A percentile compares a stretch with the other conserved stretches of the same genome.
These are phyloP conservation scores for Phaeosphaeria sp. DNA, from an alignment of 2,329 filamentous ascomycete species.

Conservation along the genomic window DNA sequence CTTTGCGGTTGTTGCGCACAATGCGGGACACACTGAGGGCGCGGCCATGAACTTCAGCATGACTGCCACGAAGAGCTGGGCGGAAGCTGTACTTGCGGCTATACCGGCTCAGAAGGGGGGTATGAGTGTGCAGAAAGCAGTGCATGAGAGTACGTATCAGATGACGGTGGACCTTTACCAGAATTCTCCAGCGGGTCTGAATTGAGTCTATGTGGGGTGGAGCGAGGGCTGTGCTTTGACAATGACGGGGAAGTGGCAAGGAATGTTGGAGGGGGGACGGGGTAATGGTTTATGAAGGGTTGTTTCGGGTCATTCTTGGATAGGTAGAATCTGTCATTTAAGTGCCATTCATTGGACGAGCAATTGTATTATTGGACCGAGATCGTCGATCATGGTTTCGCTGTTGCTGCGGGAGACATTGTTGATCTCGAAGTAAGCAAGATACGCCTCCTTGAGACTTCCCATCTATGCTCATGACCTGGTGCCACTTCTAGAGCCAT, in stretches of 20 bases:
- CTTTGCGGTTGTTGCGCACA: neutral
- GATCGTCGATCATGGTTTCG: neutral
- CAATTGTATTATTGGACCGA: neutral
- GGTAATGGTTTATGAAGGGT: neutral
- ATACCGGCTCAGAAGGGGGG: neutral
- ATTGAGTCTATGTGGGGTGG: neutral
- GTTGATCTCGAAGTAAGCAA: too few relatives aligned
- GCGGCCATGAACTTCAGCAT: neutral
- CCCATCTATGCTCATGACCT: too few relatives aligned
- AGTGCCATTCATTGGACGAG: neutral
- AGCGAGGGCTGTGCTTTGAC: neutral
- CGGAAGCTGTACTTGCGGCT: neutral
- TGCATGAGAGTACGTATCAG: neutral
- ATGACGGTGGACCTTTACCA: neutral
- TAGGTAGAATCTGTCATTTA: neutral
- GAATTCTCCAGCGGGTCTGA: neutral
- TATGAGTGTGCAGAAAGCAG: neutral
- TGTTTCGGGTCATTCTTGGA: neutral
- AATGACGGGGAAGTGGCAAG: neutral
- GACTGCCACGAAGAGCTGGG: neutral
- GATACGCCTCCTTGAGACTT: too few relatives aligned
- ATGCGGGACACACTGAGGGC: neutral
- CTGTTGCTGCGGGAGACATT: too few relatives aligned
- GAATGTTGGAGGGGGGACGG: neutral
- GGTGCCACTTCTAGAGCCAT: too few relatives aligned